A percentile compares a stretch with the other conserved stretches of the same genome.
Evolutionary conservation across 345 rosid species (phyloP).

Genomic region (Cochlearia excelsa): DNA sequence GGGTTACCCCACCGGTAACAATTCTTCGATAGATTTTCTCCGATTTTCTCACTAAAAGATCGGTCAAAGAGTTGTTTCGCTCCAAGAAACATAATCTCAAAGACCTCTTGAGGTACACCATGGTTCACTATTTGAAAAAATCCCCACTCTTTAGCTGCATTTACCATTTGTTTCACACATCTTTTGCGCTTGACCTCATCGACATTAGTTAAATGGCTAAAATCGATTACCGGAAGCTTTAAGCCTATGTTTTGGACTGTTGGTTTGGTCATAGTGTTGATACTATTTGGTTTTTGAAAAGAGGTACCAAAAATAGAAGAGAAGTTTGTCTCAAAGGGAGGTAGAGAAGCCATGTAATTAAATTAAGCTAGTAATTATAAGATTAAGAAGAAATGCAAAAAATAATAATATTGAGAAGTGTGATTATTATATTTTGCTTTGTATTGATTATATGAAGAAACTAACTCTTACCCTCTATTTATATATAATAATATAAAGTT

Average conservation of each 20-base stretch:
- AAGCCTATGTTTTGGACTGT: conserved; percentile 1
- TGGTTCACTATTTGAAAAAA: conserved; percentile 74
- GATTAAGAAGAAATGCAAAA: conserved; percentile 4
- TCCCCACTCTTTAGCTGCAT: conserved; percentile 66
- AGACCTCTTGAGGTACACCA: conserved; percentile 45
- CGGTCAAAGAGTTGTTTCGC: conserved; percentile 45
- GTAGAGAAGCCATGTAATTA: conserved; percentile 33
- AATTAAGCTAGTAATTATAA: background rate
- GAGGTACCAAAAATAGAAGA: conserved; percentile 14
- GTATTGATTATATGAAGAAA: background rate
- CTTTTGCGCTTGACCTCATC: conserved; percentile 29
- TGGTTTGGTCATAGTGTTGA: background rate
- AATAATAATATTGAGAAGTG: conserved; percentile 1
- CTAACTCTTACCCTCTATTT: conserved; percentile 19
- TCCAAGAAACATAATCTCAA: conserved; percentile 43
- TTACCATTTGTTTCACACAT: conserved; percentile 43
- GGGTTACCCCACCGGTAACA: conserved; percentile 83
- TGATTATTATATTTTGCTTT: conserved; percentile 13
- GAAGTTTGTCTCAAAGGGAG: conserved; percentile 32
- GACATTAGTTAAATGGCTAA: conserved; percentile 33
- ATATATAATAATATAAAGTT: conserved; percentile 1
- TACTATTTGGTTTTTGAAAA: conserved; percentile 8
- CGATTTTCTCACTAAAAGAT: conserved; percentile 46
- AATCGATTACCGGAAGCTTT: conserved; percentile 56
- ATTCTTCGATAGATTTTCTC: background rate